Evolutionary conservation across 129 eudicot genomes (phyloP), one percentile per base, ranked within the genome.

Genomic region (Lonicera japonica): DNA sequence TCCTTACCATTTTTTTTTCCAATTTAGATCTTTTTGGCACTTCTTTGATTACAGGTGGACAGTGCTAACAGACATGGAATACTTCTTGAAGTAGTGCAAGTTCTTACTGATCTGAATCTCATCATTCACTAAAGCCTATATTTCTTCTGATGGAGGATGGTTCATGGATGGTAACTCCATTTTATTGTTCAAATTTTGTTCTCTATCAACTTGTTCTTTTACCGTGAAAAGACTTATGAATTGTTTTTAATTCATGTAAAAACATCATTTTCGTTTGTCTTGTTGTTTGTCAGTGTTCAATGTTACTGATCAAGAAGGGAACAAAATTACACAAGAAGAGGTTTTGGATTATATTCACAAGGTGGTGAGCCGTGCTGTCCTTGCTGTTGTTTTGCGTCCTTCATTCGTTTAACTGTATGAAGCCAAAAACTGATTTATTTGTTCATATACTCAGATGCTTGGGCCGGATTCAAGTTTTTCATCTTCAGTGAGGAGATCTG

Each of bases 111-210:
- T 82, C 90, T 92, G 58, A 88, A 88, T 65, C 88, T 92, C 38
- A 57, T 79, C 52, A 68, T 92, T 56, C n/a, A 85, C 85, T 0
- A 92, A 92, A 68, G 96, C 99, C 56, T 92, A 92, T 69, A 92
- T 92, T n/a, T 84, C 89, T 63, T 92, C 99, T 54, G 99, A 92
- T 88, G 99, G 96, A 65, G 96, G 99, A 41, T 92, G 99, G 99
- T 92, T 92, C 79, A 92, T 92, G 99, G 99, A 92, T 88, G 99
- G 99, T 92, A 86, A 36, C 15, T 17, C 21, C 43, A 48, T 21
- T 40, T 60, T 34, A 52, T 15, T 36, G 34, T 19, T 29, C 11
- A n/a, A 43, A 8, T 2, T 14, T 10, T 38, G 5, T 14, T 61
- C 6, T 11, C 8, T 20, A 29, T 21, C n/a, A 8, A 24, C 19